Base-by-base conservation (phyloP, 345 rosid genomes). In the Carallia brachiata region DNA sequence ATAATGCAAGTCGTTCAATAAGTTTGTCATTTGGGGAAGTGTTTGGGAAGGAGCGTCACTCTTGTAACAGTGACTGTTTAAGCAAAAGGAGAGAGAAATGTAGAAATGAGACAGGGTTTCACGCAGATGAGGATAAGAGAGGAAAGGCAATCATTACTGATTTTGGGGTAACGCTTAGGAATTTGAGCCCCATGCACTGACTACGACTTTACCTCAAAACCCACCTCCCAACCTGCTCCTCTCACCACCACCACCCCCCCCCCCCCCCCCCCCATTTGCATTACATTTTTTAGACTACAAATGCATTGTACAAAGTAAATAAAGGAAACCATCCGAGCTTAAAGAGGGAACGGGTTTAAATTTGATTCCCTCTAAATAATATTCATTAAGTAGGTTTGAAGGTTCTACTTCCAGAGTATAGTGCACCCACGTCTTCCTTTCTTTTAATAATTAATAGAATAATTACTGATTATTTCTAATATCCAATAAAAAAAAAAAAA, bases 161-260 rank as follows among this genome's bases (percentile, higher is more conserved):
- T 60, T 60, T 70, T 34, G 19, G 54, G 62, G 54, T 39, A 17
- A 62, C 53, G 6, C 66, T 16, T 37, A 8, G 67, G 39, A 62
- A 37, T 36, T 23, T 28, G 66, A 62, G 61, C 73, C 62, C 62
- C 67, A 53, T 36, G 28, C 67, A 53, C 39, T 53, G 73, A 62
- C n/a, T 50, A 62, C 67, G 67, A 70, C 73, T 70, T 16, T 7
- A 50, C 73, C 66, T 61, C 61, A 50, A 70, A 70, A 36, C 60
- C 66, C 50, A 27, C 60, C 28, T 30, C 12, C n/a, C 60, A 1
- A 5, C 30, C 36, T 12, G 32, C 62, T 16, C 62, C 5, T 23
- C 23, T 23, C 23, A 23, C 23, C 23, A 23, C 23, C 23, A 23
- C 66, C 50, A 27, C 60, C 28, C n/a, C 60, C 23, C 23, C 23